A percentile compares a stretch with the other conserved stretches of the same genome.
Conservation (phyloP, 1,284 basidiomycete species). For the Inonotus obliquus region DNA sequence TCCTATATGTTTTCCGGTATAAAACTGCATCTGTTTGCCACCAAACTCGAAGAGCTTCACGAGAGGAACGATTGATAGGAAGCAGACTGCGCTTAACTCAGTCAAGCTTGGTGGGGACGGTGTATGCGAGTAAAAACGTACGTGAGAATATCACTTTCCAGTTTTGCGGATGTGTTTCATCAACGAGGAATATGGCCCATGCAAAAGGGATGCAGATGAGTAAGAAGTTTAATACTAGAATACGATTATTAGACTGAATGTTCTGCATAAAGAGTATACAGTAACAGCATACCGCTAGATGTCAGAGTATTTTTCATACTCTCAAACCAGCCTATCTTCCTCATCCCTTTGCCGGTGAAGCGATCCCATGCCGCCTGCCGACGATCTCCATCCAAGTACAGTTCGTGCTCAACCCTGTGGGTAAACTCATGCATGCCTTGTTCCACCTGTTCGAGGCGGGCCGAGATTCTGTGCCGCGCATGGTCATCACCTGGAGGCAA, state of each 20-base stretch:
- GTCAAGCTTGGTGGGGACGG: slow-evolving; percentile 41
- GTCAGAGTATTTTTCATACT: slow-evolving; percentile 43
- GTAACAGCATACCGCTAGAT: slow-evolving; percentile 47
- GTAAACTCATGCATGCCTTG: slow-evolving; percentile 9
- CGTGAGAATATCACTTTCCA: slow-evolving; percentile 32
- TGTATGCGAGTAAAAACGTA: slow-evolving; percentile 24
- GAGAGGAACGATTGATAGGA: slow-evolving; percentile 23
- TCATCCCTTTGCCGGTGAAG: slow-evolving; percentile 47
- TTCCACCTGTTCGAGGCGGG: background rate
- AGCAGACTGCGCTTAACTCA: slow-evolving; percentile 26
- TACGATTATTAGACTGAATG: background rate
- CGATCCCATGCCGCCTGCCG: slow-evolving; percentile 38
- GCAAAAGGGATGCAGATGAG: slow-evolving; percentile 57
- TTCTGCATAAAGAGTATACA: background rate
- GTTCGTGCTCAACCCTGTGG: slow-evolving; percentile 6
- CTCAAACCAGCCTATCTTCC: slow-evolving; percentile 38
- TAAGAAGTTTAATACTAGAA: slow-evolving; percentile 53
- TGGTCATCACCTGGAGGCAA: background rate
- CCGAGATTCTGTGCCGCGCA: background rate
- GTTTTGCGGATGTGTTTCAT: slow-evolving; percentile 15
- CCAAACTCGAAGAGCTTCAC: slow-evolving; percentile 26
- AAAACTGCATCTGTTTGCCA: slow-evolving; percentile 24
- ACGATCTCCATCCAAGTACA: slow-evolving; percentile 1
- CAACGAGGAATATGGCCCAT: slow-evolving; percentile 52
- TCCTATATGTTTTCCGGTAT: slow-evolving; percentile 23